Percentiles rank a stretch among this genome's conserved stretches.
phyloP scores from a whole-genome alignment of 106 monocot genomes.

The Apostasia ramifera region DNA sequence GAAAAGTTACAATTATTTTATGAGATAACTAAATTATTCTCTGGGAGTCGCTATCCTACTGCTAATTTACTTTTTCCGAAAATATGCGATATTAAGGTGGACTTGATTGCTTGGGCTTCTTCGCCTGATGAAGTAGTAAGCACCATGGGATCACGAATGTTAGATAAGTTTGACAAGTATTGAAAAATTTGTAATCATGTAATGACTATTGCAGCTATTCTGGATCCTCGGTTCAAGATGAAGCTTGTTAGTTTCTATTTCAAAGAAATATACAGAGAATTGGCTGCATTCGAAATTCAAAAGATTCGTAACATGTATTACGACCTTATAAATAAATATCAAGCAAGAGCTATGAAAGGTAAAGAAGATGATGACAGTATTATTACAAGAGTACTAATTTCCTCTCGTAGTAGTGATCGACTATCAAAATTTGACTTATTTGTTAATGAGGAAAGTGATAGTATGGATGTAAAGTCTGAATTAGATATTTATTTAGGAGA shows the following conservation, averaged over 20 bases:
- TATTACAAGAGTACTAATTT: no score
- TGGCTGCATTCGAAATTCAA: slow-evolving; percentile 43
- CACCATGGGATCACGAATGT: slow-evolving; percentile 33
- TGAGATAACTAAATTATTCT: slow-evolving; percentile 39
- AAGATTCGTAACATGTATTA: slow-evolving; percentile 36
- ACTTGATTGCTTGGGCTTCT: no score
- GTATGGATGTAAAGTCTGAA: no score
- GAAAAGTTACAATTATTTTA: slow-evolving; percentile 45
- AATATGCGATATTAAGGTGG: no score
- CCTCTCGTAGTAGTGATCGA: no score
- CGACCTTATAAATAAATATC: slow-evolving; percentile 51
- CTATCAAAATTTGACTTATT: no score
- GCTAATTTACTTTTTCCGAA: no score
- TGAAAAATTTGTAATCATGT: slow-evolving; percentile 54
- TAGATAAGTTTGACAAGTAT: slow-evolving; percentile 62
- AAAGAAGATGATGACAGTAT: no score
- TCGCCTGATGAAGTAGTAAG: not conserved
- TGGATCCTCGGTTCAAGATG: slow-evolving; percentile 26
- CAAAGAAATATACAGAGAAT: slow-evolving; percentile 42
- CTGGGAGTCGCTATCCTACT: not conserved
- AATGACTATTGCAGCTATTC: slow-evolving; percentile 12
- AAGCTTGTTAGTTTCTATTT: slow-evolving; percentile 22
- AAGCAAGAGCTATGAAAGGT: no score
- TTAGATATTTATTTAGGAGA: no score
- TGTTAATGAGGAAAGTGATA: no score